Evolutionary conservation across 371 early-diverging fungal genomes (phyloP).

Genomic region (Cladochytrium tenue): DNA sequence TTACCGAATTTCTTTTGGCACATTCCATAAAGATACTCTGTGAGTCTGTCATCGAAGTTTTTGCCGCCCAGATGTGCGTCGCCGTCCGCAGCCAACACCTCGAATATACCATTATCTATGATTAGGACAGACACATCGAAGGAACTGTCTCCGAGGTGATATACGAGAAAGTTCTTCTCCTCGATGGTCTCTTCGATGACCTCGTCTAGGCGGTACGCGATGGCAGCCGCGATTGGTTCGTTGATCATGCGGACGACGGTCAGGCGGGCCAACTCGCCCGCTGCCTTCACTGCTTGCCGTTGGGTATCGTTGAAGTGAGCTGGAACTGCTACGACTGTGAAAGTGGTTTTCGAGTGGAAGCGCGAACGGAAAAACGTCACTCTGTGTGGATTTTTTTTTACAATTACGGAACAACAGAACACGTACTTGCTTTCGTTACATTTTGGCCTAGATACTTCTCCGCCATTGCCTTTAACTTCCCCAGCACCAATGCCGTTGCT

Average conservation of each 20-base stretch:
- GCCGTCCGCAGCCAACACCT: slow-evolving; percentile 94
- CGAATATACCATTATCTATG: slow-evolving; percentile 92
- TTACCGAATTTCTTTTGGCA: slow-evolving; percentile 89
- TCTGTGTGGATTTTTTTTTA: no score
- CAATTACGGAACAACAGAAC: no score
- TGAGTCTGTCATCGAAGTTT: slow-evolving; percentile 95
- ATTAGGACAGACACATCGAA: slow-evolving; percentile 96
- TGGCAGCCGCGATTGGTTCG: slow-evolving; percentile 98
- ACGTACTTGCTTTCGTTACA: no score
- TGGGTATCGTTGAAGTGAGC: slow-evolving; percentile 98
- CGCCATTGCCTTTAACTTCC: slow-evolving; percentile 81
- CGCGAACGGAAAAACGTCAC: not conserved
- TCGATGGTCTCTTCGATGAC: slow-evolving; percentile 80
- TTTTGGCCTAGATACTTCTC: slow-evolving; percentile 85
- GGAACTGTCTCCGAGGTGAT: slow-evolving; percentile 98
- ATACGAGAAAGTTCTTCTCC: slow-evolving; percentile 89
- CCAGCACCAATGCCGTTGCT: slow-evolving; percentile 88
- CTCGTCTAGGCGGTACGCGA: slow-evolving; percentile 94
- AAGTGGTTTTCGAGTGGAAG: no score
- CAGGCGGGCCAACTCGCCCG: slow-evolving; percentile 93
- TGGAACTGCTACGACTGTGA: slow-evolving; percentile 91
- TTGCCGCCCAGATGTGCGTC: slow-evolving; percentile 99
- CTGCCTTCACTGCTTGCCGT: slow-evolving; percentile 98
- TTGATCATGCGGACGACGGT: slow-evolving; percentile 95
- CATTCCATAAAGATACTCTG: slow-evolving; percentile 82